Conservation (phyloP, 1,284 basidiomycete genomes). For the Sporisorium scitamineum region DNA sequence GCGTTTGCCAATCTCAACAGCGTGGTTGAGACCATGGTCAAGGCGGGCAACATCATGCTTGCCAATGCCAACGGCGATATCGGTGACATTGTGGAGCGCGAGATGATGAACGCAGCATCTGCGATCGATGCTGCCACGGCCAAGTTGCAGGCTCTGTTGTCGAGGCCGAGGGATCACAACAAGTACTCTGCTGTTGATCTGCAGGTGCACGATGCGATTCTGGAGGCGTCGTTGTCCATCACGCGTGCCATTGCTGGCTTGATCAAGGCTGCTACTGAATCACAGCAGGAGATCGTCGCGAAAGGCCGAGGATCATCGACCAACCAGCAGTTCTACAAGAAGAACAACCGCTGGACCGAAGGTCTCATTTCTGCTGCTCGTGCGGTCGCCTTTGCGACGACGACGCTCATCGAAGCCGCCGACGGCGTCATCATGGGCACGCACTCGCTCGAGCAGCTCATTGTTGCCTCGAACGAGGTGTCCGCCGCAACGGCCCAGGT, state of each 20-base stretch:
- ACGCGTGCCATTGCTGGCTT: slow-evolving; percentile 93
- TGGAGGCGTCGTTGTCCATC: slow-evolving; percentile 91
- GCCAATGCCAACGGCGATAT: slow-evolving; percentile 89
- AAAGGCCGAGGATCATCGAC: slow-evolving; percentile 92
- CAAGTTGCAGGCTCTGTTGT: slow-evolving; percentile 88
- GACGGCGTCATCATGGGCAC: slow-evolving; percentile 97
- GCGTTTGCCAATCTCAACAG: slow-evolving; percentile 88
- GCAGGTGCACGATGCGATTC: slow-evolving; percentile 97
- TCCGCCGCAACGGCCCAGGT: slow-evolving; percentile 96
- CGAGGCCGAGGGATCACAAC: slow-evolving; percentile 83
- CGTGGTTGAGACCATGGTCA: slow-evolving; percentile 85
- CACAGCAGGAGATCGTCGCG: slow-evolving; percentile 96
- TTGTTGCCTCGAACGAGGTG: slow-evolving; percentile 98
- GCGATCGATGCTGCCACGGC: slow-evolving; percentile 94
- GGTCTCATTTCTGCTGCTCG: slow-evolving; percentile 98
- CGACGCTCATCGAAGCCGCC: slow-evolving; percentile 93
- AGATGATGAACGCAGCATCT: slow-evolving; percentile 92
- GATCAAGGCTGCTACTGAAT: slow-evolving; percentile 95
- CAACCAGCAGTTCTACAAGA: slow-evolving; percentile 96
- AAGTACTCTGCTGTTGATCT: slow-evolving; percentile 90
- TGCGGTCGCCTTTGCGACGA: slow-evolving; percentile 97
- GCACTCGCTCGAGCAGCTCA: slow-evolving; percentile 96
- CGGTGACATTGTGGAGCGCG: slow-evolving; percentile 94
- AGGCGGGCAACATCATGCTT: slow-evolving; percentile 83
- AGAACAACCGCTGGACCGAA: slow-evolving; percentile 99